Conservation (phyloP, 1,284 basidiomycete species). For the Boletellus sp. region DNA sequence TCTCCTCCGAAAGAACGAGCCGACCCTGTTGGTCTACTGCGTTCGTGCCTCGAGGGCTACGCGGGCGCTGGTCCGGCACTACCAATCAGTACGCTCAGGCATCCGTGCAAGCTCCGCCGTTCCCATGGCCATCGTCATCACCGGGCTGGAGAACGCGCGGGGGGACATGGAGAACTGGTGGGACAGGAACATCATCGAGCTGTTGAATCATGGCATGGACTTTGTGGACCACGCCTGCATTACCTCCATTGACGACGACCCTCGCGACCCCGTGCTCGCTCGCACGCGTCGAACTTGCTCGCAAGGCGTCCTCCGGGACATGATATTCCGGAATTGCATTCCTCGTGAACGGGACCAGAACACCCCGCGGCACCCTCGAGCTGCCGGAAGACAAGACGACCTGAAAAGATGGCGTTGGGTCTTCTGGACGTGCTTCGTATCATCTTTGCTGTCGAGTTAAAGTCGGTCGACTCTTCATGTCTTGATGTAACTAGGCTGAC, state of each 20-base stretch:
- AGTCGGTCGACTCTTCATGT: not conserved
- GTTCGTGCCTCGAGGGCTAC: constrained; percentile 32
- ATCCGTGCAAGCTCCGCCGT: constrained; percentile 9
- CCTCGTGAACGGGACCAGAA: constrained; percentile 4
- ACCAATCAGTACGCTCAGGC: constrained; percentile 21
- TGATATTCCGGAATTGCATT: constrained; percentile 24
- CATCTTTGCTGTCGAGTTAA: constrained; percentile 9
- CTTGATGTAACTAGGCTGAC: not conserved
- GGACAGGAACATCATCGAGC: constrained; percentile 21
- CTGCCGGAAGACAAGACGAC: constrained; percentile 1
- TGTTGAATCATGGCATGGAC: constrained; percentile 20
- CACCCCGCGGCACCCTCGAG: not conserved
- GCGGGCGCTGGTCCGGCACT: constrained; percentile 28
- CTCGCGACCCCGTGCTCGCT: constrained; percentile 12
- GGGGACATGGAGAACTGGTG: constrained; percentile 37
- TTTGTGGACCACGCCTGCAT: constrained; percentile 33
- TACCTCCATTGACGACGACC: constrained; percentile 26
- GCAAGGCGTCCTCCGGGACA: constrained; percentile 14
- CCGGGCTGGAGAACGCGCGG: constrained; percentile 30
- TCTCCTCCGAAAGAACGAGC: constrained; percentile 18
- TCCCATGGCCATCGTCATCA: constrained; percentile 32
- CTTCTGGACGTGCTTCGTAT: constrained; percentile 19
- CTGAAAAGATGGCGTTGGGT: constrained; percentile 12
- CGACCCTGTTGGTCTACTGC: constrained; percentile 31
- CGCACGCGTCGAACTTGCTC: constrained; percentile 20